Base-by-base conservation (phyloP, 176 grass and related monocot genomes). In the Cenchrus purpureus region DNA sequence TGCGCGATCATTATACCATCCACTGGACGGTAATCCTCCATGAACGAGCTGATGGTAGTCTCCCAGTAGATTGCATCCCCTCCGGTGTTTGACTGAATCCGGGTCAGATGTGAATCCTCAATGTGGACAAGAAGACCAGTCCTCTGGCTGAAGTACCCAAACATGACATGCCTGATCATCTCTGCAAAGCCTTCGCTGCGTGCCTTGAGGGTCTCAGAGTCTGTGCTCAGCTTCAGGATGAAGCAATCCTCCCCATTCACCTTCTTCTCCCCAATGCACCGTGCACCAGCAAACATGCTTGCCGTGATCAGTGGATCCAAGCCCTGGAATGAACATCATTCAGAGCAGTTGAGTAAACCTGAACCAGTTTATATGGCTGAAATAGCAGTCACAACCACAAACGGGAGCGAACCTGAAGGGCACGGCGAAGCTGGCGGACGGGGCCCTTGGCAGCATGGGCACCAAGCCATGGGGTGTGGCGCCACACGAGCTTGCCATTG, bases 201-300 rank as follows among this genome's bases (percentile, higher is more conserved):
- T 42, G 83, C 79, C 51, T 84, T 87, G 81, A 95, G 91, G 28
- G 79, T 89, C 22, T 79, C 86, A 19, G 88, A 31, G 19, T 86
- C 88, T 2, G 90, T 82, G 49, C 80, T 85, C 56, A 95, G 82
- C 81, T 95, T 95, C 61, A 95, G 85, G 37, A 95, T 88, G 85
- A 95, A 95, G 88, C 93, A 95, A 15, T 92, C 90, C 65, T 92
- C 93, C 74, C 87, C 90, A 44, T 88, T 95, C 64, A 95, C 83
- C 63, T 82, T 92, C 83, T 74, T 95, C 71, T 95, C 93, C 32
- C 88, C 93, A 6, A 95, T 92, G 79, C 90, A 95, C 65, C 83
- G 88, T 2, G 90, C 90, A 51, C 81, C 63, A 10, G 88, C 90
- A 80, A 95, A 95, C 83, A 92, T 82, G 76, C 73, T 92, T 4